A percentile compares a stretch with the other conserved stretches of the same genome.
phyloP scores from a whole-genome alignment of 371 early-diverging fungal genomes.

The Zychaea mexicana region DNA sequence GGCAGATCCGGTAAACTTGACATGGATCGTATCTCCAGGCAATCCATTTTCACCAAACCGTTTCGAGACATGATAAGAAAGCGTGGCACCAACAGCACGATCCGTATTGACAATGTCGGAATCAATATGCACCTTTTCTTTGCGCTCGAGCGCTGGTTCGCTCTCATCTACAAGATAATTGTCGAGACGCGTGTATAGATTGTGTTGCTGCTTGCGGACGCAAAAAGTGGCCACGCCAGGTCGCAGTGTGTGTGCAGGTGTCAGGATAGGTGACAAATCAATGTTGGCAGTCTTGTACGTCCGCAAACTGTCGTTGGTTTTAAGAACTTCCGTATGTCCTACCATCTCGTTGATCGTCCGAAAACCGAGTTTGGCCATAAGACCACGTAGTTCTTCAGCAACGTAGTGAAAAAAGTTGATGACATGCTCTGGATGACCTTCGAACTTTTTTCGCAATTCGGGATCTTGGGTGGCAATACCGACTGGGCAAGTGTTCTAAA shows the following conservation, averaged over 20 bases:
- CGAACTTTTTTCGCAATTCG: slow-evolving; percentile 90
- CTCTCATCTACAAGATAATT: slow-evolving; percentile 76
- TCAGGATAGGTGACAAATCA: slow-evolving; percentile 85
- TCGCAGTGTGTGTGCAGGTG: slow-evolving; percentile 85
- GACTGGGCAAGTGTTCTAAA: slow-evolving; percentile 92
- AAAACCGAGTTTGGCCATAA: slow-evolving; percentile 95
- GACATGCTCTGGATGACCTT: slow-evolving; percentile 93
- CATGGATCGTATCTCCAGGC: slow-evolving; percentile 81
- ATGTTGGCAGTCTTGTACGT: slow-evolving; percentile 86
- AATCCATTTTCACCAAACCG: slow-evolving; percentile 82
- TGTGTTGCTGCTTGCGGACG: slow-evolving; percentile 84
- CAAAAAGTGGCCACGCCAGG: slow-evolving; percentile 86
- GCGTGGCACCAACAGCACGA: slow-evolving; percentile 89
- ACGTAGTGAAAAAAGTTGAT: slow-evolving; percentile 97
- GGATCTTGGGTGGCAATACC: slow-evolving; percentile 98
- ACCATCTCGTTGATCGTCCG: slow-evolving; percentile 94
- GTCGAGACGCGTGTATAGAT: slow-evolving; percentile 69
- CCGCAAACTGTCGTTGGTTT: slow-evolving; percentile 69
- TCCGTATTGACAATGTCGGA: slow-evolving; percentile 91
- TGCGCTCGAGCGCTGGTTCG: slow-evolving; percentile 66
- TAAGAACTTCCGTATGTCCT: slow-evolving; percentile 85
- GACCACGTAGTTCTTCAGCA: slow-evolving; percentile 88
- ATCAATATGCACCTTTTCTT: slow-evolving; percentile 61
- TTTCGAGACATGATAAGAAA: slow-evolving; percentile 87
- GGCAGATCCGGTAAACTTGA: slow-evolving; percentile 87